These are phyloP conservation scores for Solanum raphanifolium DNA, from an alignment of 257 asterid species.

Conservation along the genomic window DNA sequence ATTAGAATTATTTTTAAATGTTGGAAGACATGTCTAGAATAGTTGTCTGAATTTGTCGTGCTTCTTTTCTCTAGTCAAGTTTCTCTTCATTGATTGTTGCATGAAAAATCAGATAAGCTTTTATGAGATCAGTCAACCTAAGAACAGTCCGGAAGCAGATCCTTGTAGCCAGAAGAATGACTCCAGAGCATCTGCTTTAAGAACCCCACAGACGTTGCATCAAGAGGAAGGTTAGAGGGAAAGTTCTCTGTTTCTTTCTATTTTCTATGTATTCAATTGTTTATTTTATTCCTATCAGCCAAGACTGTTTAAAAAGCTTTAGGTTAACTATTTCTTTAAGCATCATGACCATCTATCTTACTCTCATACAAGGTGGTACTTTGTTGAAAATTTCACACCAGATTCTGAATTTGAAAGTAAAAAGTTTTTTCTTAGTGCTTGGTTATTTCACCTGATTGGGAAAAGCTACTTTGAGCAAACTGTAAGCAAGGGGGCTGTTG, in stretches of 20 bases:
- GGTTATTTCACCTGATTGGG: constrained; percentile 19
- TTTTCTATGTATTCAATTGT: background rate
- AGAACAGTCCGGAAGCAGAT: constrained; percentile 1
- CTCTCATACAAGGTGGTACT: constrained; percentile 23
- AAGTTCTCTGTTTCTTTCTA: background rate
- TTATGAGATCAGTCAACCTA: constrained; percentile 7
- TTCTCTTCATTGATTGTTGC: background rate
- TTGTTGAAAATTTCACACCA: constrained; percentile 4
- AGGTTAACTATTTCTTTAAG: constrained; percentile 13
- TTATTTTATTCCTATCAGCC: background rate
- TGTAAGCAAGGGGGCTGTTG: constrained; percentile 25
- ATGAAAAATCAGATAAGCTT: background rate
- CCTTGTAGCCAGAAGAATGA: background rate
- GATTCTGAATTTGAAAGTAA: background rate
- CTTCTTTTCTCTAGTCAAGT: background rate
- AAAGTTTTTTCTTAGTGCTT: constrained; percentile 2
- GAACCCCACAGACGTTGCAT: constrained; percentile 8
- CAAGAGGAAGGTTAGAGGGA: constrained; percentile 11
- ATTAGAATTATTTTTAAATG: background rate
- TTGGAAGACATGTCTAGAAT: background rate
- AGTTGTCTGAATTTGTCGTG: background rate
- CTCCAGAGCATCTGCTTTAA: background rate
- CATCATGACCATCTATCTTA: constrained; percentile 1
- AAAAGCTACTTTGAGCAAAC: constrained; percentile 24
- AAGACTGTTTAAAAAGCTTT: constrained; percentile 1